These are phyloP conservation scores for Aspergillus persii DNA, from an alignment of 2,329 filamentous ascomycete species.

Conservation along the genomic window DNA sequence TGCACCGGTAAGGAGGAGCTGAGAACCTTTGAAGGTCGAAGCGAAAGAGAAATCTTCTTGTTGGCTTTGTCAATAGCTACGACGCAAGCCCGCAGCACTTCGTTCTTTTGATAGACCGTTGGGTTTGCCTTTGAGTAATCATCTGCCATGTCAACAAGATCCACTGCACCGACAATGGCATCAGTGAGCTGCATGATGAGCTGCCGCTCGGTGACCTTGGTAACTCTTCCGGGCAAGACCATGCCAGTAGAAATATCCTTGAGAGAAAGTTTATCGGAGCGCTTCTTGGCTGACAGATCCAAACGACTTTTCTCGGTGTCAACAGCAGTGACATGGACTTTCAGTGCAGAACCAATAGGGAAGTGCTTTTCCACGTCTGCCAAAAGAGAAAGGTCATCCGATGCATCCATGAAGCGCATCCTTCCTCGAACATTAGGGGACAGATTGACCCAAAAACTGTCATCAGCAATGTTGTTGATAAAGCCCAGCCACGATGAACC, in stretches of 20 bases:
- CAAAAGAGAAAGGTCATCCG: slow-evolving; percentile 78
- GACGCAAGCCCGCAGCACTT: slow-evolving; percentile 83
- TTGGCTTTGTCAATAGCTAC: slow-evolving; percentile 76
- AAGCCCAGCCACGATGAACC: slow-evolving; percentile 76
- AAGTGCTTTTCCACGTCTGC: slow-evolving; percentile 76
- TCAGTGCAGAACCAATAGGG: slow-evolving; percentile 83
- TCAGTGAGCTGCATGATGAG: slow-evolving; percentile 84
- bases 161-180: slow-evolving; percentile 72
- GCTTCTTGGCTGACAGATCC: slow-evolving; percentile 76
- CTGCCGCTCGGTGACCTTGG: slow-evolving; percentile 79
- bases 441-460: slow-evolving; percentile 85
- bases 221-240: slow-evolving; percentile 78
- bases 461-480: slow-evolving; percentile 81
- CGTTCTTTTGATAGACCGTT: slow-evolving; percentile 73
- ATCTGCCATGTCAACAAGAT: slow-evolving; percentile 79
- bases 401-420: slow-evolving; percentile 77
- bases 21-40: slow-evolving; percentile 81
- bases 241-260: slow-evolving; percentile 72
- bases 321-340: slow-evolving; percentile 72
- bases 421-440: slow-evolving; percentile 85
- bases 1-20: slow-evolving; percentile 78
- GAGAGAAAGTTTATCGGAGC: slow-evolving; percentile 63
- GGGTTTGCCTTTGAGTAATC: slow-evolving; percentile 80
- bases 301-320: slow-evolving; percentile 71
- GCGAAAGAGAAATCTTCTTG: slow-evolving; percentile 79